These are phyloP conservation scores for Salvia splendens DNA, from an alignment of 257 asterid genomes.

Conservation along the genomic window DNA sequence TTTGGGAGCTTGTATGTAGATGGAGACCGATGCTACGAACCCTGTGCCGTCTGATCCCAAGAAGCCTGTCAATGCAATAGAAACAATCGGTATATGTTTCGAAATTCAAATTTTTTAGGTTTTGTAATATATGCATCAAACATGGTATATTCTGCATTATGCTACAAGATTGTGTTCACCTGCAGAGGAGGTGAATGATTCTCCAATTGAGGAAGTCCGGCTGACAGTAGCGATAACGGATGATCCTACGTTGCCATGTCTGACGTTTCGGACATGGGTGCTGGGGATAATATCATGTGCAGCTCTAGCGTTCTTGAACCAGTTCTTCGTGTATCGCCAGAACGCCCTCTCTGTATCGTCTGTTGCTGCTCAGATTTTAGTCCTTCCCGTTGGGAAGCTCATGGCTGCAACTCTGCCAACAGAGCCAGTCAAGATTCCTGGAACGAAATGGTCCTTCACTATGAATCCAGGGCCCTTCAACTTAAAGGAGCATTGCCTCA, in stretches of 20 bases:
- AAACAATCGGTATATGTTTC: constrained; percentile 23
- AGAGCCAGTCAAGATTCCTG: constrained; percentile 34
- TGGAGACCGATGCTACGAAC: constrained; percentile 34
- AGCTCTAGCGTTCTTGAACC: constrained; percentile 52
- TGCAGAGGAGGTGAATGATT: constrained; percentile 60
- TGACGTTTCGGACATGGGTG: constrained; percentile 71
- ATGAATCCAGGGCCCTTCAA: constrained; percentile 77
- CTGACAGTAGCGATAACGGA: constrained; percentile 66
- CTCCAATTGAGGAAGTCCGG: constrained; percentile 69
- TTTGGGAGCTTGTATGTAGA: constrained; percentile 3
- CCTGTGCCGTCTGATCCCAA: constrained; percentile 1
- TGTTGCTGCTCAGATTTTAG: constrained; percentile 62
- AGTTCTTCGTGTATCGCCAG: constrained; percentile 63
- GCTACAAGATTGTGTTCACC: no score
- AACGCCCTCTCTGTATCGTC: constrained; percentile 54
- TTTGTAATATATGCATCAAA: no score
- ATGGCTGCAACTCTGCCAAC: constrained; percentile 66
- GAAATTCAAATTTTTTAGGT: no score
- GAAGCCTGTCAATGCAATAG: constrained; percentile 20
- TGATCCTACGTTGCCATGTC: constrained; percentile 64
- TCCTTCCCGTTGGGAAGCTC: constrained; percentile 59
- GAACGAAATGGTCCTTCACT: constrained; percentile 57
- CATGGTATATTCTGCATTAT: no score
- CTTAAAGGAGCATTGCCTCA: constrained; percentile 68
- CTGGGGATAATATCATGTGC: constrained; percentile 62